These are phyloP conservation scores for Misopates orontium DNA, from an alignment of 257 asterid genomes.

Conservation along the genomic window DNA sequence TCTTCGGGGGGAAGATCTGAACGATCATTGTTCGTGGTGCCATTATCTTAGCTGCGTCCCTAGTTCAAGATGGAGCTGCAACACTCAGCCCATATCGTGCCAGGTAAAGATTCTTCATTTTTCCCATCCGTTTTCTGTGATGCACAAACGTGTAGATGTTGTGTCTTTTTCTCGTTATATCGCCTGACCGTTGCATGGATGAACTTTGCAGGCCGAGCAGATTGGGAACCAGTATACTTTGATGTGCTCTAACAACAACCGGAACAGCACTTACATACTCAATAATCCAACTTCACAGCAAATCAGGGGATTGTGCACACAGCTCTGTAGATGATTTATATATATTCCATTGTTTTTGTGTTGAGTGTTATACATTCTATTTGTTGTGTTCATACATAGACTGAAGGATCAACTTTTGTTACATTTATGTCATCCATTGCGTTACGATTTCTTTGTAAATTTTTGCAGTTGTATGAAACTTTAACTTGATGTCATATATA, in stretches of 20 bases:
- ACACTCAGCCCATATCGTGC: slow-evolving; percentile 63
- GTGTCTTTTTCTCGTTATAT: too few relatives aligned
- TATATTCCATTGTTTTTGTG: not conserved
- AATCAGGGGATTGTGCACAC: slow-evolving; percentile 75
- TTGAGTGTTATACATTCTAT: slow-evolving; percentile 4
- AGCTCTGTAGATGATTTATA: slow-evolving; percentile 76
- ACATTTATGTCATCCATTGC: slow-evolving; percentile 1
- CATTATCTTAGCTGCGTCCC: slow-evolving; percentile 91
- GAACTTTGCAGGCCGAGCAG: slow-evolving; percentile 65
- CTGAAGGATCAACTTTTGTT: not conserved
- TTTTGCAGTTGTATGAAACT: not conserved
- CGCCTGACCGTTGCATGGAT: not conserved
- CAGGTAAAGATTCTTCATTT: slow-evolving; percentile 48
- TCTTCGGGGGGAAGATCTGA: slow-evolving; percentile 80
- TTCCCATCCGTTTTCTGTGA: too few relatives aligned
- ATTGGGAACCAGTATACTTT: slow-evolving; percentile 57
- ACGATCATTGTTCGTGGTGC: slow-evolving; percentile 88
- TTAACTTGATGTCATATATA: not conserved
- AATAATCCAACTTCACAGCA: slow-evolving; percentile 48
- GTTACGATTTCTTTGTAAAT: slow-evolving; percentile 12
- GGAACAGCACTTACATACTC: slow-evolving; percentile 47
- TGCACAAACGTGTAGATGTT: not conserved
- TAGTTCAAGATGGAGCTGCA: slow-evolving; percentile 82
- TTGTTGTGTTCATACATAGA: slow-evolving; percentile 12
- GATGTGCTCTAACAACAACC: slow-evolving; percentile 68